Evolutionary conservation across 179 eudicot genomes (phyloP), one percentile per base, ranked within the genome.

Genomic region (Gypsophila paniculata): DNA sequence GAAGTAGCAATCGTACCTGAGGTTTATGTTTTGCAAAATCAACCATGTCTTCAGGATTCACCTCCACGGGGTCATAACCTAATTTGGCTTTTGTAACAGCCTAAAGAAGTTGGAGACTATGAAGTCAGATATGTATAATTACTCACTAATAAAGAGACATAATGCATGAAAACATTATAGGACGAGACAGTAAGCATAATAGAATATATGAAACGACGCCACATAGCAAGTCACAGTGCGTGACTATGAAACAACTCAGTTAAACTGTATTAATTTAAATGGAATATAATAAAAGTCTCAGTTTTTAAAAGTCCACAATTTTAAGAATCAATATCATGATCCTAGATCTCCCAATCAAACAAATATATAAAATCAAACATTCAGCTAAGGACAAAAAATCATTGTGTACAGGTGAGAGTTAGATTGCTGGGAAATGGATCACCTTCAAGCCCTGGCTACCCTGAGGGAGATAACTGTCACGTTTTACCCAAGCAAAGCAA

Each of bases 401-500:
- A 7, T 9, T 18, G 54, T 3, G 8, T 2, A 52, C 15, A 52
- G 17, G 44, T 51, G 15, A 48, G 19, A 34, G 15, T 25, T 66
- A 44, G 36, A 46, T 36, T 22, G 57, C 9, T 39, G 38, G 52
- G 13, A 46, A 70, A 75, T 26, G 59, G 77, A 46, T 21, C 76
- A 94, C 99, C 97, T 94, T 94, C 72, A 94, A 75, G 80, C 99
- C 97, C 6, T 94, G 99, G 79, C 99, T 94, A 57, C 99, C 99
- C 73, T 94, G 99, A 57, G 99, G 99, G 36, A 94, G 96, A 86
- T 94, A 94, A 84, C 99, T 91, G 84, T 94, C 99, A 86, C 99
- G 99, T 77, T 94, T 94, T 63, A 94, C 99, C 99, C 99, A 94
- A 11, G 99, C 97, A 84, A 89, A 91, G 87, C 99, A 94, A 86